These are phyloP conservation scores for Lojkania enalia DNA, from an alignment of 2,329 filamentous ascomycete genomes.

Conservation along the genomic window DNA sequence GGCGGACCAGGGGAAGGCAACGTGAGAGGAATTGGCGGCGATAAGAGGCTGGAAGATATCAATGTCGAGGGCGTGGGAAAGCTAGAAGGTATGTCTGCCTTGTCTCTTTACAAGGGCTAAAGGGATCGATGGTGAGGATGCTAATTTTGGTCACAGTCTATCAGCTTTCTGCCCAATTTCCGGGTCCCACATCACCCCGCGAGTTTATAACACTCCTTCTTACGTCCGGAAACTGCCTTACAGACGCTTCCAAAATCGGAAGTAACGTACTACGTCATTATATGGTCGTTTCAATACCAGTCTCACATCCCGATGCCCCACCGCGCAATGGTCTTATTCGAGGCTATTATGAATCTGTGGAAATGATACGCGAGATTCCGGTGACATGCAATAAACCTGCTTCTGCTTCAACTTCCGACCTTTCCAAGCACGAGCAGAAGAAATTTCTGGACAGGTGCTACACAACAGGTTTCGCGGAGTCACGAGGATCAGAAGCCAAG, in stretches of 20 bases:
- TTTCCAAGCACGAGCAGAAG: conserved; percentile 19
- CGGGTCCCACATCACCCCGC: conserved; percentile 81
- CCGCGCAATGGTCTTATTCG: conserved; percentile 74
- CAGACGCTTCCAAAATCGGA: conserved; percentile 49
- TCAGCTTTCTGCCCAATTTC: conserved; percentile 85
- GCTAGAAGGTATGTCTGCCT: conserved; percentile 58
- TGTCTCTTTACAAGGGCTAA: not conserved
- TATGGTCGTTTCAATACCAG: conserved; percentile 86
- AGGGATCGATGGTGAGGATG: conserved; percentile 9
- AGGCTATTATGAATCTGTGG: conserved; percentile 87
- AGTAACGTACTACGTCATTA: conserved; percentile 65
- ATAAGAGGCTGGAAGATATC: conserved; percentile 69
- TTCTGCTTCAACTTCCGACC: conserved; percentile 31
- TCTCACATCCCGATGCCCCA: conserved; percentile 73
- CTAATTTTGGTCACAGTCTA: conserved; percentile 62
- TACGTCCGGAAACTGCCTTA: conserved; percentile 61
- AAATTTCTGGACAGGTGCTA: conserved; percentile 39
- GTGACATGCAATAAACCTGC: conserved; percentile 48
- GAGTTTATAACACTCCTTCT: conserved; percentile 84
- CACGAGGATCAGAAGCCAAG: conserved; percentile 43
- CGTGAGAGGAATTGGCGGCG: conserved; percentile 83
- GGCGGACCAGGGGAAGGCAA: conserved; percentile 72
- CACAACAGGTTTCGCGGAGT: conserved; percentile 49
- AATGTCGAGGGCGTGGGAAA: conserved; percentile 63
- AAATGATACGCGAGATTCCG: conserved; percentile 84